Conservation (phyloP, 2,329 filamentous ascomycete species). For the Calonectria crousiana region DNA sequence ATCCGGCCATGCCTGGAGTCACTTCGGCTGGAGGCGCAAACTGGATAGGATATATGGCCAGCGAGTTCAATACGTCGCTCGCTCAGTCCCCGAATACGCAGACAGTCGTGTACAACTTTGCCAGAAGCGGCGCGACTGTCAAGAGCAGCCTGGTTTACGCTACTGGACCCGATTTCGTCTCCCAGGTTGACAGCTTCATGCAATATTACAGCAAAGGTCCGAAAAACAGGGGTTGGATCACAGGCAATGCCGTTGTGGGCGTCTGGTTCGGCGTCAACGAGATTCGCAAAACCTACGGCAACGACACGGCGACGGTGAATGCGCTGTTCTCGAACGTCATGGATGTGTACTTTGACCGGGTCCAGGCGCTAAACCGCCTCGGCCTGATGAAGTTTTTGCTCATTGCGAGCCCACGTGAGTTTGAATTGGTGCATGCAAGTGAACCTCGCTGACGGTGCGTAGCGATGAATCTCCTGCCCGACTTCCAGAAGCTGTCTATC, state of each 20-base stretch:
- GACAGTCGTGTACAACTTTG: constrained; percentile 64
- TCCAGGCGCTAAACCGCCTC: constrained; percentile 60
- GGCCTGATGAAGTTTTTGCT: constrained; percentile 71
- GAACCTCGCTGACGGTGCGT: not conserved
- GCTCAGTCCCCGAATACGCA: not conserved
- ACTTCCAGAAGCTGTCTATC: not conserved
- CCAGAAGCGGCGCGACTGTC: constrained; percentile 66
- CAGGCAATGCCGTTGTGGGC: constrained; percentile 56
- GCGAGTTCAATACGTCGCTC: constrained; percentile 59
- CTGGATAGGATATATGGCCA: constrained; percentile 64
- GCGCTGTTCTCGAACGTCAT: constrained; percentile 55
- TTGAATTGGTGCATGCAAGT: too few relatives aligned
- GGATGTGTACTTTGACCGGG: constrained; percentile 54
- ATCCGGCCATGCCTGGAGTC: constrained; percentile 66
- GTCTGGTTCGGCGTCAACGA: constrained; percentile 70
- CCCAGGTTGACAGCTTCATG: constrained; percentile 46
- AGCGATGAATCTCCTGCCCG: not conserved
- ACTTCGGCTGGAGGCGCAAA: constrained; percentile 65
- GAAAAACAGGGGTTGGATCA: constrained; percentile 55
- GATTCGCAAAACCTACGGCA: constrained; percentile 61
- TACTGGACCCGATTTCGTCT: constrained; percentile 49
- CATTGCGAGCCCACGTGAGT: constrained; percentile 65
- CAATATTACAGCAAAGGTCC: constrained; percentile 47
- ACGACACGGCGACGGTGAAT: constrained; percentile 38
- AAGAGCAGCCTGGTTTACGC: constrained; percentile 64